phyloP scores from a whole-genome alignment of 2,329 filamentous ascomycete genomes.

The Alternaria arborescens region DNA sequence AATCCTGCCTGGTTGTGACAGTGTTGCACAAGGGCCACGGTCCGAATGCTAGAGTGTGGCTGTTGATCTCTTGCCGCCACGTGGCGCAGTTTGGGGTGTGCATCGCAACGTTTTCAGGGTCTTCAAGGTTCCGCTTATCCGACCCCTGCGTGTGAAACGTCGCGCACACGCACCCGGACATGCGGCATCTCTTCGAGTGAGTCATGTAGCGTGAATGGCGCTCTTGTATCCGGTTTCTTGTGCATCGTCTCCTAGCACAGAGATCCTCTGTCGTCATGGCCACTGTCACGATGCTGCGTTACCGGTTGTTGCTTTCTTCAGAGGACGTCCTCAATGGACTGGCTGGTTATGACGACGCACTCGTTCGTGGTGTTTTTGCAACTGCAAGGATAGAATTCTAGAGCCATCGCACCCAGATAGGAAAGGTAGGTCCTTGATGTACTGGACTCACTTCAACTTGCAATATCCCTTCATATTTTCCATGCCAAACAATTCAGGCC shows the following conservation, averaged over 20 bases:
- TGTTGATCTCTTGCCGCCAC: constrained; percentile 12
- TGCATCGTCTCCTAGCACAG: neutral
- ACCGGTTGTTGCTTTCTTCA: neutral
- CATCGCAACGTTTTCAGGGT: constrained; percentile 8
- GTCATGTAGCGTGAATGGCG: neutral
- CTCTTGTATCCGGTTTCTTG: constrained; percentile 4
- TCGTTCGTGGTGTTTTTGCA: neutral
- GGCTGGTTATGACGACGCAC: neutral
- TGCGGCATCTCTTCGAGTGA: constrained; percentile 7
- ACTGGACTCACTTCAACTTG: neutral
- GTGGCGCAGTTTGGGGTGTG: constrained; percentile 12
- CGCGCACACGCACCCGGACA: constrained; percentile 10
- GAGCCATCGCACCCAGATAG: neutral
- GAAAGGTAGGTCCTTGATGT: neutral
- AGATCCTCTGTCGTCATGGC: neutral
- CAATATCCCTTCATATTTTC: neutral
- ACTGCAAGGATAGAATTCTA: neutral
- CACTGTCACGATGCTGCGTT: neutral
- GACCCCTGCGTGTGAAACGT: constrained; percentile 8
- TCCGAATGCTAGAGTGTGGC: neutral
- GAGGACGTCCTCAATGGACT: neutral
- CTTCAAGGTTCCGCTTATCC: constrained; percentile 2
- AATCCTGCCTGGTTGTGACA: constrained; percentile 7
- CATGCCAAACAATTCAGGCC: neutral
- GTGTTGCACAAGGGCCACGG: neutral